Base-by-base conservation (phyloP, 306 rosid genomes). In the Glycyrrhiza uralensis region DNA sequence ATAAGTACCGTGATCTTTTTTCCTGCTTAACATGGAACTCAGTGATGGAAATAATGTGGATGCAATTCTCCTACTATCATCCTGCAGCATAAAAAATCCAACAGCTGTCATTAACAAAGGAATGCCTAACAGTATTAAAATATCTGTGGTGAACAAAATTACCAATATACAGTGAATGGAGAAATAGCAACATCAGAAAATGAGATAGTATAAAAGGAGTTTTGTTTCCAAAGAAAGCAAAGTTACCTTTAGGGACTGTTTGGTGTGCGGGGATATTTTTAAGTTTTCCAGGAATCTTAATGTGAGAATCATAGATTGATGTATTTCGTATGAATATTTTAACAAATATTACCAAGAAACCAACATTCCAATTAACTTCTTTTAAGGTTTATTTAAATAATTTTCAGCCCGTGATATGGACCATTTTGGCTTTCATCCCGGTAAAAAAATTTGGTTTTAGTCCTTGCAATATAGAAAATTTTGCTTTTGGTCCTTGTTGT, bases 11-110 rank as follows among this genome's bases (percentile, higher is more conserved):
- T 93, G 96, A 76, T 93, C 98, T 79, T 90, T 92, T 72, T 93
- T 93, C 76, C 96, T 84, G 80, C 50, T 81, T 60, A 93, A 58
- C 66, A 69, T n/a, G 29, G 87, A 80, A 82, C 85, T 82, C 71
- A 90, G 26, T 15, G 92, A 77, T 38, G 98, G 98, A 87, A 93
- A 93, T 72, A 93, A 74, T 74, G 78, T 62, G 14, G 90, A 87
- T 24, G 98, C 98, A 67, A 90, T 55, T 79, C 87, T 85, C 76
- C 97, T 84, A 85, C 98, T 88, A 63, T 93, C 96, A 61, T 90
- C 98, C 98, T 92, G 81, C 50, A 57, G 71, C 42, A 60, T 24
- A 75, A 77, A 84, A 70, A 65, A 58, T 33, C 41, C 66, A 49
- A 20, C 14, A 63, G 75, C 38, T 18, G 23, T 20, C 35, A 62